These are phyloP conservation scores for Trametes sanguinea DNA, from an alignment of 768 basidiomycete genomes.

Conservation along the genomic window DNA sequence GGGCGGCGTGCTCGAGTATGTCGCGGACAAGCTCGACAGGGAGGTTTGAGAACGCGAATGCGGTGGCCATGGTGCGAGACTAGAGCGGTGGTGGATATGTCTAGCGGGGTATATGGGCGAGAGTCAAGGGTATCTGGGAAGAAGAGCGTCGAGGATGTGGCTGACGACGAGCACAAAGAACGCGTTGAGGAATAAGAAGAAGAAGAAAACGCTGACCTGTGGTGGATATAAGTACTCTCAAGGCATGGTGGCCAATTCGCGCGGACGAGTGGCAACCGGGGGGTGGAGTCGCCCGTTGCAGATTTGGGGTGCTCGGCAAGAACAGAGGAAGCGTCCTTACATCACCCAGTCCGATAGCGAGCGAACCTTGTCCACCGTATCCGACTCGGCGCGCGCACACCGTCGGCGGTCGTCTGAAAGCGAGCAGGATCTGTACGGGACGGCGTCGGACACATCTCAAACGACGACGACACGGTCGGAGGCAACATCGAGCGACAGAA, in stretches of 20 bases:
- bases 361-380: constrained; percentile 8
- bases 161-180: constrained; percentile 1
- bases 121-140: constrained; percentile 3
- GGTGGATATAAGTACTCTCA: constrained; percentile 4
- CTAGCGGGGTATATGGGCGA: constrained; percentile 10
- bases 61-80: constrained; percentile 8
- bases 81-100: not conserved
- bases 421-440: not conserved
- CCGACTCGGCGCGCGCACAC: not conserved
- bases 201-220: not conserved
- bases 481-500: constrained; percentile 9
- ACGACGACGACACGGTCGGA: not conserved
- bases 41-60: constrained; percentile 29
- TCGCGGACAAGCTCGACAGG: constrained; percentile 39
- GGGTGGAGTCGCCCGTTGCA: constrained; percentile 17
- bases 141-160: not conserved
- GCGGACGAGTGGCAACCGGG: constrained; percentile 6
- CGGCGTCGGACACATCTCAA: not conserved
- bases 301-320: constrained; percentile 24
- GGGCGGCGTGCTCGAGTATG: constrained; percentile 41
- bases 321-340: constrained; percentile 18
- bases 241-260: constrained; percentile 1
- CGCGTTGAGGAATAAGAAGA: not conserved
- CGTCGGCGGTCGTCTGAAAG: not conserved
- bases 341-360: constrained; percentile 11